These are phyloP conservation scores for Ganoderma leucocontextum DNA, from an alignment of 1,284 basidiomycete species.

Conservation along the genomic window DNA sequence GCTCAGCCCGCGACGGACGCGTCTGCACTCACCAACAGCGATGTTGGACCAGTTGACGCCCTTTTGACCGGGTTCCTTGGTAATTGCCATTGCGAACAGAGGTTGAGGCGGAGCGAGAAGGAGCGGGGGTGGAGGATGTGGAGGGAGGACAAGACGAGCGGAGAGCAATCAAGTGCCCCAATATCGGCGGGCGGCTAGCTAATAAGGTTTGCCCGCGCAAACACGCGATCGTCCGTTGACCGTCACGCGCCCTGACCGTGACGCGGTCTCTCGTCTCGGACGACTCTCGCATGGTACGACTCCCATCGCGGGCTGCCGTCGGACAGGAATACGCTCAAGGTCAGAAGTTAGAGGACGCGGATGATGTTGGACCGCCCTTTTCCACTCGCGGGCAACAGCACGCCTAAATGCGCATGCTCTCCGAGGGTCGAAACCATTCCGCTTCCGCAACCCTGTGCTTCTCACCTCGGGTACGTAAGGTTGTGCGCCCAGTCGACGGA, in stretches of 20 bases:
- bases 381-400: background rate
- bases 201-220: conserved; percentile 35
- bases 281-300: conserved; percentile 29
- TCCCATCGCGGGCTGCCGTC: background rate
- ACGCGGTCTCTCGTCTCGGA: conserved; percentile 22
- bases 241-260: conserved; percentile 2
- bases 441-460: background rate
- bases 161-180: conserved; percentile 30
- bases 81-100: conserved; percentile 69
- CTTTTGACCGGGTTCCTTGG: conserved; percentile 89
- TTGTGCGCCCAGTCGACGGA: background rate
- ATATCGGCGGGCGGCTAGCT: conserved; percentile 33
- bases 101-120: conserved; percentile 20
- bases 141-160: conserved; percentile 33
- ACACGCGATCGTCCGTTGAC: conserved; percentile 27
- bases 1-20: conserved; percentile 34
- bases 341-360: background rate
- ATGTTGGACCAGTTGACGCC: conserved; percentile 99
- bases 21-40: conserved; percentile 81
- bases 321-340: background rate
- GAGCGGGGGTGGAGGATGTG: conserved; percentile 31
- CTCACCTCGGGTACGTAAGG: background rate
- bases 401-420: background rate
- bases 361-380: background rate
- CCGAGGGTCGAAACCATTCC: background rate